Evolutionary conservation across 2,329 filamentous ascomycete species (phyloP).

Genomic region (Pyrenophora seminiperda): DNA sequence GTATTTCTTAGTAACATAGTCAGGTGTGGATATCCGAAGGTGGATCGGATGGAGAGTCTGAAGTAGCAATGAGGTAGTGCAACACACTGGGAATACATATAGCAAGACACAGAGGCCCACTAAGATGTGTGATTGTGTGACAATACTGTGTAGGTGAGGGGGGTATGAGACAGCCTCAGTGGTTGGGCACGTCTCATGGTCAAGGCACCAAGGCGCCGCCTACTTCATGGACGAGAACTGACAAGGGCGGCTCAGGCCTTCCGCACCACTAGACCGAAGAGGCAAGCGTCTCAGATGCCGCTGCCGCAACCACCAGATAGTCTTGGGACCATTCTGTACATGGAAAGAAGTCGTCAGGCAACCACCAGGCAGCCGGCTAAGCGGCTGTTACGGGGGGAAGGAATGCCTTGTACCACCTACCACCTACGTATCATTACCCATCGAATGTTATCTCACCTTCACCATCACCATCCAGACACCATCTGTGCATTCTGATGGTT

Average conservation of each 20-base stretch:
- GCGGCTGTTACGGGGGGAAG: conserved; percentile 3
- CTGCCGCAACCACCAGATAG: neutral
- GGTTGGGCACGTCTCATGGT: conserved; percentile 4
- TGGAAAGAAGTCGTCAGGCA: neutral
- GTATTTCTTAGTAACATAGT: conserved; percentile 17
- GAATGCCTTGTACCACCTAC: neutral
- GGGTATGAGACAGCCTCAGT: conserved; percentile 4
- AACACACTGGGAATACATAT: neutral
- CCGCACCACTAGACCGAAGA: too few relatives aligned
- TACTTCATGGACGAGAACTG: conserved; percentile 11
- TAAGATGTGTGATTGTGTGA: too few relatives aligned
- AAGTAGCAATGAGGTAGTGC: neutral
- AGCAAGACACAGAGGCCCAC: neutral
- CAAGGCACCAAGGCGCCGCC: conserved; percentile 10
- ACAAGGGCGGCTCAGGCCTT: too few relatives aligned
- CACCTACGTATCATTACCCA: too few relatives aligned
- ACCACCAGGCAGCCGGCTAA: conserved; percentile 6
- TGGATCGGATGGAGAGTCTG: neutral
- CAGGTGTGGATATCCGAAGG: neutral
- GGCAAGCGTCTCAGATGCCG: too few relatives aligned
- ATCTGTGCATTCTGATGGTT: too few relatives aligned
- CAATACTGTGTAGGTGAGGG: neutral
- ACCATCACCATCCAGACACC: too few relatives aligned
- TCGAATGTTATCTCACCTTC: too few relatives aligned
- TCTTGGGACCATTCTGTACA: neutral